Base-by-base conservation (phyloP, 1,284 basidiomycete species). In the Taiwanofungus camphoratus region DNA sequence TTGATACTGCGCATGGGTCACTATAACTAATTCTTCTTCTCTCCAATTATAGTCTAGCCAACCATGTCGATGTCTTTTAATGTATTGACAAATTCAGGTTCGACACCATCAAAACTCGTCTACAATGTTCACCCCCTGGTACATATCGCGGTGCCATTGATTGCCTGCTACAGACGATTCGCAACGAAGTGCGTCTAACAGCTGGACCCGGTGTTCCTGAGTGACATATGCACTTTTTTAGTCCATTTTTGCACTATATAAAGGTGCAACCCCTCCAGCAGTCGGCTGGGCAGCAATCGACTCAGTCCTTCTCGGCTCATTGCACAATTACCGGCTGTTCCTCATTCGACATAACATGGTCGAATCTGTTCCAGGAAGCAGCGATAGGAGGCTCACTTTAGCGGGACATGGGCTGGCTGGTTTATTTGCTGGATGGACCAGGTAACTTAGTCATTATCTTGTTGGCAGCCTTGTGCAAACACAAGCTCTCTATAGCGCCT, bases 211-310 rank as follows among this genome's bases (percentile, higher is more conserved):
- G 7, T 19, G 34, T 33, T 49, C 33, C 37, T 26, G 24, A 34
- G n/a, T 20, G 19, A 11, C 13, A 16, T 36, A 21, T n/a, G 18
- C 11, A 22, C 15, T 20, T 24, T 16, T 6, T 4, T 31, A 61
- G 57, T 60, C 55, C 13, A 36, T 59, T 1, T 52, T 62, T 27
- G 81, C 78, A 5, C 64, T 84, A 18, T 84, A 84, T 67, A 83
- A 84, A 65, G 83, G 83, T 12, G 81, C 79, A 7, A 79, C 80
- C 1, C 82, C 85, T 4, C 87, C 86, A 2, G 82, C 83, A 15
- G 66, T 89, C 3, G 85, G 84, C 2, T 89, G 85, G 87, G 79
- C 82, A 6, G 71, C 80, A 30, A 82, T 85, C 33, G 87, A 91
- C 57, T 81, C 83, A 12, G 65, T 89, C 7, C 69, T 91, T 5